Conservation (phyloP, 2,329 filamentous ascomycete genomes). For the Venturia nashicola region DNA sequence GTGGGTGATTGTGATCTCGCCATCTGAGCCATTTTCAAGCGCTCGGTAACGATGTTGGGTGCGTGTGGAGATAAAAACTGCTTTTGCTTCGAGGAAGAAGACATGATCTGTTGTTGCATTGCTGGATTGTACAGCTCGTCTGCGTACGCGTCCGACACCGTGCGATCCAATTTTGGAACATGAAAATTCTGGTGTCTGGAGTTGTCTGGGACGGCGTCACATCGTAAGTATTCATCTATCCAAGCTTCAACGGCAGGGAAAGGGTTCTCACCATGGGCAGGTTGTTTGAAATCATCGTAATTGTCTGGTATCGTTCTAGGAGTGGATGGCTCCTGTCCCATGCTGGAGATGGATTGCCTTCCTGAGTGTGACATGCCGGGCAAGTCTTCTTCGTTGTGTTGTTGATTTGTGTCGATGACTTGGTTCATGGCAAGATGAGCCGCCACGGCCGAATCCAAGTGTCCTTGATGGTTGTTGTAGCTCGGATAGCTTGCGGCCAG, state of each 20-base stretch:
- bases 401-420: slow-evolving; percentile 40
- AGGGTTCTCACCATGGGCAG: slow-evolving; percentile 42
- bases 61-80: slow-evolving; percentile 32
- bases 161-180: slow-evolving; percentile 65
- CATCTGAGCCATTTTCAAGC: slow-evolving; percentile 67
- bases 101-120: slow-evolving; percentile 35
- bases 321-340: slow-evolving; percentile 48
- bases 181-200: slow-evolving; percentile 31
- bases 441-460: slow-evolving; percentile 31
- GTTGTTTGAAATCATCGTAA: slow-evolving; percentile 41
- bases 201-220: slow-evolving; percentile 43
- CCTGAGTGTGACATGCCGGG: slow-evolving; percentile 41
- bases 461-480: slow-evolving; percentile 29
- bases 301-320: slow-evolving; percentile 43
- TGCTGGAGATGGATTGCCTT: slow-evolving; percentile 46
- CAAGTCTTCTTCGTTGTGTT: slow-evolving; percentile 33
- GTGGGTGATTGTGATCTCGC: slow-evolving; percentile 48
- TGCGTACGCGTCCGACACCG: slow-evolving; percentile 72
- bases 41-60: slow-evolving; percentile 54
- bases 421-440: slow-evolving; percentile 50
- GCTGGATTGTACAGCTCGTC: slow-evolving; percentile 75
- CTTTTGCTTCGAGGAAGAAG: slow-evolving; percentile 30
- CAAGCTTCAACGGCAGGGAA: slow-evolving; percentile 27
- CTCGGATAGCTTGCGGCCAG: slow-evolving; percentile 33
- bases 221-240: slow-evolving; percentile 58